Evolutionary conservation across 2,329 filamentous ascomycete genomes (phyloP).

Genomic region (Daldinia eschscholtzii): DNA sequence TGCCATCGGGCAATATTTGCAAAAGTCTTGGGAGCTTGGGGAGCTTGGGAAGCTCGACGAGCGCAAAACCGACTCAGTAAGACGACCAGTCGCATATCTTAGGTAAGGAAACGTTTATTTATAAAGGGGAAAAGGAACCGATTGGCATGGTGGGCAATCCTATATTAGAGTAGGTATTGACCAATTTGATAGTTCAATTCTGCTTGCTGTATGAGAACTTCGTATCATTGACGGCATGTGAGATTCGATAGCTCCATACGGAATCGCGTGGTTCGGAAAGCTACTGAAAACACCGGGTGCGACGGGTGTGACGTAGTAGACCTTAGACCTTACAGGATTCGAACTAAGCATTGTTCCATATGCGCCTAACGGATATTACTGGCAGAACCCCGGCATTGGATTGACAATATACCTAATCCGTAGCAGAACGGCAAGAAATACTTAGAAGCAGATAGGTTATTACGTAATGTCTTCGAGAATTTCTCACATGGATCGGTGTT

Average conservation of each 20-base stretch:
- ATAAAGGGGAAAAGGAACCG: conserved; percentile 15
- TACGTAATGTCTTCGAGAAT: conserved; percentile 12
- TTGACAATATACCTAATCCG: too few relatives aligned
- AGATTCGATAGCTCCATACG: background rate
- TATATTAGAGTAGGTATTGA: conserved; percentile 1
- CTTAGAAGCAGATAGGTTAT: background rate
- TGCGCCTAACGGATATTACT: background rate
- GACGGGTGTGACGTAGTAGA: conserved; percentile 36
- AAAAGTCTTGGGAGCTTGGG: conserved; percentile 34
- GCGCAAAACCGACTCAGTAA: conserved; percentile 60
- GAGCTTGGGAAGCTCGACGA: conserved; percentile 51
- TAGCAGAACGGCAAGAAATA: background rate
- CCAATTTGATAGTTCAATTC: conserved; percentile 17
- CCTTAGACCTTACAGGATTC: background rate
- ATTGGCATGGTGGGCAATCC: conserved; percentile 35
- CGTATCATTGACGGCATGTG: conserved; percentile 22
- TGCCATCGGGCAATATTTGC: conserved; percentile 39
- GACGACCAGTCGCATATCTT: conserved; percentile 62
- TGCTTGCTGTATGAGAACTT: conserved; percentile 23
- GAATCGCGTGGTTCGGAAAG: conserved; percentile 13
- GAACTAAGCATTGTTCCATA: background rate
- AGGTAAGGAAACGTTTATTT: conserved; percentile 38
- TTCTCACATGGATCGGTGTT: conserved; percentile 11
- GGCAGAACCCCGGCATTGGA: background rate
- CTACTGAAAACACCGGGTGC: conserved; percentile 1